These are phyloP conservation scores for Coemansia sp. DNA, from an alignment of 192 early-diverging fungal species.

Conservation along the genomic window DNA sequence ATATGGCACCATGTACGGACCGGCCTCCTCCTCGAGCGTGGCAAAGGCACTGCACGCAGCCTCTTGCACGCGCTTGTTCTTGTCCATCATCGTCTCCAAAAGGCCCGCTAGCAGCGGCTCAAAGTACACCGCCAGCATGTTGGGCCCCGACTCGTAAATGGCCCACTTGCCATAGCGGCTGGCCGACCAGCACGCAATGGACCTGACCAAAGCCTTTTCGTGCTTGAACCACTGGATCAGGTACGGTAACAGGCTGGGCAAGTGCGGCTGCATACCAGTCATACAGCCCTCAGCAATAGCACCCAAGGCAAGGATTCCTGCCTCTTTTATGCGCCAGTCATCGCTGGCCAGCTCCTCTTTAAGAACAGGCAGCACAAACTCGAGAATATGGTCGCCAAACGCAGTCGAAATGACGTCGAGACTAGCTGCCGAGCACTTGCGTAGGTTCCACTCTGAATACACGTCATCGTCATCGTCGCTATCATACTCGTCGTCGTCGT, in stretches of 20 bases:
- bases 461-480: constrained; percentile 85
- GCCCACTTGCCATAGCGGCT: constrained; percentile 90
- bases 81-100: constrained; percentile 80
- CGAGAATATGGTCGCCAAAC: constrained; percentile 80
- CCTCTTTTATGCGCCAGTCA: constrained; percentile 92
- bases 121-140: constrained; percentile 69
- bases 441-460: constrained; percentile 92
- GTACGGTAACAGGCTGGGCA: constrained; percentile 84
- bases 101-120: constrained; percentile 78
- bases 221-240: constrained; percentile 78
- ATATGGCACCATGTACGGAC: constrained; percentile 77
- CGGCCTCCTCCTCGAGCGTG: constrained; percentile 92
- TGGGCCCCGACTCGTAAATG: constrained; percentile 56
- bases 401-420: constrained; percentile 91
- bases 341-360: constrained; percentile 75
- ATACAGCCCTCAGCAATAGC: constrained; percentile 97
- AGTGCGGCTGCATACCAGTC: constrained; percentile 83
- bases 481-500: constrained; percentile 77
- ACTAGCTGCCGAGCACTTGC: constrained; percentile 97
- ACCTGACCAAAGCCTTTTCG: constrained; percentile 85
- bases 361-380: constrained; percentile 81
- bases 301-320: constrained; percentile 94
- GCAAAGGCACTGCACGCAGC: constrained; percentile 96
- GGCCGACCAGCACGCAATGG: constrained; percentile 98
- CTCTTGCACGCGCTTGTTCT: constrained; percentile 98